Evolutionary conservation across 2,329 filamentous ascomycete genomes (phyloP).

Genomic region (Pseudomassariella vexata): DNA sequence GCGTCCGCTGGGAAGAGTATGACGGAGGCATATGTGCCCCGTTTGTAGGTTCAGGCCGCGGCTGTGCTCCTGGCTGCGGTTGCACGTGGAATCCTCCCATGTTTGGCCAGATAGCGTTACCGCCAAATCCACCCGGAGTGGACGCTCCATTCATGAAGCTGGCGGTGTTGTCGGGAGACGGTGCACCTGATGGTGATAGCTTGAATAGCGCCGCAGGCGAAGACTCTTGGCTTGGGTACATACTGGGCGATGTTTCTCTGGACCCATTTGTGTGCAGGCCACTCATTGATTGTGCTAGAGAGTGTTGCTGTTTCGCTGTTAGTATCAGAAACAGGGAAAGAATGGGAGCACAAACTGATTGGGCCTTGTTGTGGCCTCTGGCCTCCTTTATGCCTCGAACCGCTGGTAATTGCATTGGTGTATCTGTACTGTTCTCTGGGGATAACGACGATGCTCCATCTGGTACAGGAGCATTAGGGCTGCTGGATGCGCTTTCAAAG

Average conservation of each 20-base stretch:
- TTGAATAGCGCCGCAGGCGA: constrained; percentile 43
- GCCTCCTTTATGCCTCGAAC: constrained; percentile 19
- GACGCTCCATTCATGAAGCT: constrained; percentile 30
- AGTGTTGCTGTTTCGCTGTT: constrained; percentile 39
- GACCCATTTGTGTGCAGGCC: constrained; percentile 40
- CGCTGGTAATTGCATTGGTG: constrained; percentile 10
- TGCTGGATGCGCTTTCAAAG: constrained; percentile 54
- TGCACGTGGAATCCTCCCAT: constrained; percentile 7
- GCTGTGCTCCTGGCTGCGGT: neutral
- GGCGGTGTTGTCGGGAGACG: constrained; percentile 34
- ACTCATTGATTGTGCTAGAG: constrained; percentile 44
- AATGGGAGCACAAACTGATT: constrained; percentile 17
- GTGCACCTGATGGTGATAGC: constrained; percentile 39
- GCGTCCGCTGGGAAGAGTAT: constrained; percentile 10
- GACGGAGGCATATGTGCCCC: constrained; percentile 12
- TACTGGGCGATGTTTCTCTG: constrained; percentile 49
- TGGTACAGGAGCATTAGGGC: constrained; percentile 34
- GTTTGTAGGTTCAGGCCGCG: no score
- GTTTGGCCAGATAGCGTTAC: constrained; percentile 30
- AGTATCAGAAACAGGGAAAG: constrained; percentile 12
- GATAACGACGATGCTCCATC: constrained; percentile 10
- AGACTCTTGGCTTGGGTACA: constrained; percentile 45
- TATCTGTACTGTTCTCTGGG: constrained; percentile 9
- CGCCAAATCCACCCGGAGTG: constrained; percentile 16
- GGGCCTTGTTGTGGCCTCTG: constrained; percentile 19